Conservation (phyloP, 148 eudicot genomes). For the Rheum nobile region DNA sequence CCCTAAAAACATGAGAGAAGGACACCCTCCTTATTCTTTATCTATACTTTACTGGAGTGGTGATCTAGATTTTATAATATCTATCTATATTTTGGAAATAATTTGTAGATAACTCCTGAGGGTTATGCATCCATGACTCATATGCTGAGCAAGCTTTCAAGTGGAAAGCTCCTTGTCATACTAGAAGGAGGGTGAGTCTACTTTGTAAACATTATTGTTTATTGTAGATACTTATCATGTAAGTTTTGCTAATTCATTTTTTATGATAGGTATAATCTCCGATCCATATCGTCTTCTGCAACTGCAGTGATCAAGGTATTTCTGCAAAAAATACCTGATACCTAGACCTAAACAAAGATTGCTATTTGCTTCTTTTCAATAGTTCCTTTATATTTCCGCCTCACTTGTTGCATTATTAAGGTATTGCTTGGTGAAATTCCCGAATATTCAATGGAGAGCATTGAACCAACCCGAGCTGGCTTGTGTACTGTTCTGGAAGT, state of each 20-base stretch:
- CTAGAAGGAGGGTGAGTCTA: conserved; percentile 96
- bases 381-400: neutral
- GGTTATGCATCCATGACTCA: conserved; percentile 94
- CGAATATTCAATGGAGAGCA: conserved; percentile 25
- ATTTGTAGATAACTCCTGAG: conserved; percentile 71
- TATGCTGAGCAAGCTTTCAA: conserved; percentile 52
- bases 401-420: conserved; percentile 18
- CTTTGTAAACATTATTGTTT: neutral
- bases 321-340: neutral
- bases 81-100: neutral
- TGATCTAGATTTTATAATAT: neutral
- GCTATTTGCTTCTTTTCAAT: neutral
- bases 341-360: neutral
- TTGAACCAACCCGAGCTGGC: conserved; percentile 56
- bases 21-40: neutral
- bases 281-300: conserved; percentile 97
- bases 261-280: conserved; percentile 77
- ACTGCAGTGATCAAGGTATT: conserved; percentile 81
- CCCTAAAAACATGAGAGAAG: neutral
- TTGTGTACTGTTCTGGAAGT: conserved; percentile 61
- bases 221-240: neutral
- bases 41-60: neutral
- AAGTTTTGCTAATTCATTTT: neutral
- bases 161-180: conserved; percentile 83
- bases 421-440: conserved; percentile 87